Conservation (phyloP, 495 filamentous ascomycete species). For the Hypoxylon trugodes region DNA sequence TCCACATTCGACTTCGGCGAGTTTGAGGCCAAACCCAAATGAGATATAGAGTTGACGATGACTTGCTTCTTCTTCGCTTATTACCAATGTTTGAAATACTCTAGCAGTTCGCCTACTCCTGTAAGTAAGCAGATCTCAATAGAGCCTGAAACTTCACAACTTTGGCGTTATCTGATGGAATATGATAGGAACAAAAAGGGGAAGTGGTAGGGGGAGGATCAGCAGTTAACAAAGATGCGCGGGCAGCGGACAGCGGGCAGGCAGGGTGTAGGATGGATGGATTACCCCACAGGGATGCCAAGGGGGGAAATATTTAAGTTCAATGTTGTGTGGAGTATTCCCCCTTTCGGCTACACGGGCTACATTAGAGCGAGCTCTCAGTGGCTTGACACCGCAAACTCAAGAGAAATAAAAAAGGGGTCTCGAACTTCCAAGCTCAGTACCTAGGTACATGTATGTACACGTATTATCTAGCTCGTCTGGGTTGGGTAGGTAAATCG, state of each 20-base stretch:
- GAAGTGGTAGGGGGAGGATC: constrained; percentile 12
- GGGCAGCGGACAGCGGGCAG: no score
- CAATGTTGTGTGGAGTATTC: constrained; percentile 15
- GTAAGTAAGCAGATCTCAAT: constrained; percentile 31
- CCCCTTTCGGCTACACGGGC: constrained; percentile 20
- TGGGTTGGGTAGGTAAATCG: no score
- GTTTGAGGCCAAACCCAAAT: constrained; percentile 5
- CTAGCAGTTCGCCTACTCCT: background rate
- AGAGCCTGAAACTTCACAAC: constrained; percentile 5
- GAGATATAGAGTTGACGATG: background rate
- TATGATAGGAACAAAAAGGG: constrained; percentile 18
- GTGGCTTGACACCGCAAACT: background rate
- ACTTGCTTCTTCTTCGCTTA: background rate
- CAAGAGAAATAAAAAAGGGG: no score
- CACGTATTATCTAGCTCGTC: no score
- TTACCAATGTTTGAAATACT: background rate
- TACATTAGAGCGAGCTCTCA: background rate
- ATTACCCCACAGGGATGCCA: constrained; percentile 37
- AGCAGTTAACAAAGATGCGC: constrained; percentile 1
- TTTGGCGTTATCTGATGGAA: constrained; percentile 11
- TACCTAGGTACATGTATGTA: no score
- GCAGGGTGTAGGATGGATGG: no score
- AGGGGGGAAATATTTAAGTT: constrained; percentile 25
- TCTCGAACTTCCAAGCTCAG: no score
- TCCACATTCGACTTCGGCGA: constrained; percentile 5